phyloP scores from a whole-genome alignment of 1,284 basidiomycete genomes.

The Ganoderma sp. region DNA sequence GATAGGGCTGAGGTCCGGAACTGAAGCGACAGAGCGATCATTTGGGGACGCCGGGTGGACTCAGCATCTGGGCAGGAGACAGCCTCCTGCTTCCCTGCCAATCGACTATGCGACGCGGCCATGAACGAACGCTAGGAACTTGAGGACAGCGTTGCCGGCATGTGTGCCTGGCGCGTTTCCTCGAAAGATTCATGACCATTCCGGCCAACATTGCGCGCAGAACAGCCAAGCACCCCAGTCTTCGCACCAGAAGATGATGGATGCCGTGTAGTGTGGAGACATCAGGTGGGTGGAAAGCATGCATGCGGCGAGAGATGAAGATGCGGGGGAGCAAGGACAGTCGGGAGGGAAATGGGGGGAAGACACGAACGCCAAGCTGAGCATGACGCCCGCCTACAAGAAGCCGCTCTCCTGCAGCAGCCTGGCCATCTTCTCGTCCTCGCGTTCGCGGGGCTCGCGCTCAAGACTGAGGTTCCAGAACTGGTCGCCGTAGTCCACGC shows the following conservation, averaged over 20 bases:
- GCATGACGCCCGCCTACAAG: conserved; percentile 49
- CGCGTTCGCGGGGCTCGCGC: conserved; percentile 91
- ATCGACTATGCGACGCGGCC: not conserved
- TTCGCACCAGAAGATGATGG: not conserved
- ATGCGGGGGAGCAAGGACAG: not conserved
- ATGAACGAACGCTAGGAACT: not conserved
- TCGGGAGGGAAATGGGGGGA: not conserved
- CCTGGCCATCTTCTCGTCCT: conserved; percentile 94
- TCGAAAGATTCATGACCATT: not conserved
- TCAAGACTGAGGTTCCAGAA: conserved; percentile 88
- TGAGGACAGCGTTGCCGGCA: not conserved
- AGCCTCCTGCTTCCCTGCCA: not conserved
- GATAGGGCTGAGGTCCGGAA: not conserved
- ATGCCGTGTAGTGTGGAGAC: not conserved
- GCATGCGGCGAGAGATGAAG: not conserved
- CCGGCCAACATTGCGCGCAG: not conserved
- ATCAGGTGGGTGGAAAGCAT: not conserved
- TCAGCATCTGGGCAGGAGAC: not conserved
- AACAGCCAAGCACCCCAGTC: not conserved
- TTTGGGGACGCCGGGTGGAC: not conserved
- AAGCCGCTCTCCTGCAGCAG: conserved; percentile 90
- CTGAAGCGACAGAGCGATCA: not conserved
- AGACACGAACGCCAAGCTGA: not conserved
- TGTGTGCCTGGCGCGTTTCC: not conserved
- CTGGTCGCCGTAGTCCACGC: conserved; percentile 50